Evolutionary conservation across 2,329 filamentous ascomycete species (phyloP).

Genomic region (Exophiala sp.): DNA sequence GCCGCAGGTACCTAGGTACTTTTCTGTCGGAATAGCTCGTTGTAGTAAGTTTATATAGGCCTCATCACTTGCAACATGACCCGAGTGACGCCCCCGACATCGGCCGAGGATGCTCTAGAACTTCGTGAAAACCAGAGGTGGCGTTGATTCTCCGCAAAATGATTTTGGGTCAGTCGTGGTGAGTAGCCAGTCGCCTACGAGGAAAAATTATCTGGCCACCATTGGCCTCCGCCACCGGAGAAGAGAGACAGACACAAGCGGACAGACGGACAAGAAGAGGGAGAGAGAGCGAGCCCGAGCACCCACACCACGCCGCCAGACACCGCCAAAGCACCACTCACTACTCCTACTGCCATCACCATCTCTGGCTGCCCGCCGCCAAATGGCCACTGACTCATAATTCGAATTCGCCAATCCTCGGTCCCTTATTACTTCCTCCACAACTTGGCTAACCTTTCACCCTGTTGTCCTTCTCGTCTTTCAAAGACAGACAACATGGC

Average conservation of each 20-base stretch:
- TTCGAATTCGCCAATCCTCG: constrained; percentile 1
- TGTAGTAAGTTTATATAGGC: no score
- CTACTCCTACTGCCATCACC: no score
- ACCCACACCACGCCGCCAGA: neutral
- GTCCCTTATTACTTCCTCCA: constrained; percentile 1
- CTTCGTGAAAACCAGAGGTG: neutral
- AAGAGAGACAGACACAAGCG: neutral
- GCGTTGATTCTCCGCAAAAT: constrained; percentile 1
- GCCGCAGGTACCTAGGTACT: no score
- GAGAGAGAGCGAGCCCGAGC: neutral
- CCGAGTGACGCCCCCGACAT: no score
- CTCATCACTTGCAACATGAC: no score
- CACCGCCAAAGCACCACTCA: neutral
- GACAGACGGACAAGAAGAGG: neutral
- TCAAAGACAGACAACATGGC: constrained; percentile 23
- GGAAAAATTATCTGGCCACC: constrained; percentile 7
- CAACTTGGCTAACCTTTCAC: neutral
- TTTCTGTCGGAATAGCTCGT: no score
- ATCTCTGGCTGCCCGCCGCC: neutral
- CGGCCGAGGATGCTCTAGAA: constrained; percentile 9
- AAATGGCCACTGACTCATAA: neutral
- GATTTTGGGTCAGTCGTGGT: neutral
- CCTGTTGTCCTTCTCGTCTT: neutral
- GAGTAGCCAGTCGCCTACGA: neutral
- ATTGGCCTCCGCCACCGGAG: neutral